phyloP scores from a whole-genome alignment of 2,329 filamentous ascomycete genomes.

The Truncatella angustata region DNA sequence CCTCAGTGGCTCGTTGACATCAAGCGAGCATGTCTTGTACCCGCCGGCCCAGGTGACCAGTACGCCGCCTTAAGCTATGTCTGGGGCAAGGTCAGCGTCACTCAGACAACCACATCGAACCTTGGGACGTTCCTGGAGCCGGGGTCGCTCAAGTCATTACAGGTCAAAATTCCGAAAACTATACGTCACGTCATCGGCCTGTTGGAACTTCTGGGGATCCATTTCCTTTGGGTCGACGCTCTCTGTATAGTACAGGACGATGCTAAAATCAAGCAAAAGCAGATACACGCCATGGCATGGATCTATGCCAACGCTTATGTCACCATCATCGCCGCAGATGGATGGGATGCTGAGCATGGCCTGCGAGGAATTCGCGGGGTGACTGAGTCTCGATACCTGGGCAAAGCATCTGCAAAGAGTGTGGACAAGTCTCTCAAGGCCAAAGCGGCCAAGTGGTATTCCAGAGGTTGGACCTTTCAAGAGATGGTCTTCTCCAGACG shows the following conservation, averaged over 20 bases:
- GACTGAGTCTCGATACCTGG: background rate
- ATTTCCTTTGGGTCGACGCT: conserved; percentile 4
- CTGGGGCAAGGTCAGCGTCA: background rate
- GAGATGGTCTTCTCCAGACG: background rate
- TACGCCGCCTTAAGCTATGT: conserved; percentile 1
- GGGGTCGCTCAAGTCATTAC: background rate
- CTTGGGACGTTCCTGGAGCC: background rate
- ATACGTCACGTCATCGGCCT: background rate
- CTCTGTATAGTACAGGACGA: conserved; percentile 9
- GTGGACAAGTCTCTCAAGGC: background rate
- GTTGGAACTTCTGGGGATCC: background rate
- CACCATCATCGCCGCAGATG: conserved; percentile 5
- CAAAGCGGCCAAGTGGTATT: background rate
- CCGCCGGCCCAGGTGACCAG: background rate
- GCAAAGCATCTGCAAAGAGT: background rate
- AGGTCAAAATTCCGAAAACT: background rate
- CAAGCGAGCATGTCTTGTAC: background rate
- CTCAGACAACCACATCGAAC: background rate
- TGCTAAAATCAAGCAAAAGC: background rate
- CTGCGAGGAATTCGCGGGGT: background rate
- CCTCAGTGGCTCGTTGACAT: background rate
- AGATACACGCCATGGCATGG: background rate
- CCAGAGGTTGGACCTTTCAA: background rate
- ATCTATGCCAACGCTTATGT: conserved; percentile 1
- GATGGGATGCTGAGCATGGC: background rate